Conservation (phyloP, 805 yeast genomes). For the Yarrowia keelungensis region DNA sequence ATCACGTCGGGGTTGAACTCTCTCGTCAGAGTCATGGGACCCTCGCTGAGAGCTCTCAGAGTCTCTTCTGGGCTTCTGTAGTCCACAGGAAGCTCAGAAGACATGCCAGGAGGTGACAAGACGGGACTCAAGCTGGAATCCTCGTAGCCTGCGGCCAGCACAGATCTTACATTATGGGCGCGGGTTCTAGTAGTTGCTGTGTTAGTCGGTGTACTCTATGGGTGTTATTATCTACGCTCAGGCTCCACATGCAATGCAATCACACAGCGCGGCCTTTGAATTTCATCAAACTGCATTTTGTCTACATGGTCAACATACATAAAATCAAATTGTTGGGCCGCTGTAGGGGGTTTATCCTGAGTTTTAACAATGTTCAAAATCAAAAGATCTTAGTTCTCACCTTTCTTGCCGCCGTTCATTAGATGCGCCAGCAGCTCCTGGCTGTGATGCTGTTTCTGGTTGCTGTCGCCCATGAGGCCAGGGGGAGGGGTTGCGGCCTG, state of each 20-base stretch:
- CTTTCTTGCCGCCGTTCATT: constrained; percentile 40
- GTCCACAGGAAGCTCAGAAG: not conserved
- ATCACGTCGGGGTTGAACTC: not conserved
- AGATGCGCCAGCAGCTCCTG: constrained; percentile 39
- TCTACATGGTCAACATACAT: constrained; percentile 40
- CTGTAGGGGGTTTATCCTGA: constrained; percentile 34
- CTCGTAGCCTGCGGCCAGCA: constrained; percentile 33
- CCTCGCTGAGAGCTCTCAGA: constrained; percentile 4
- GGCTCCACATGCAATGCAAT: constrained; percentile 19
- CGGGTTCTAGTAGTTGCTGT: not conserved
- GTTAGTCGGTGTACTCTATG: constrained; percentile 16
- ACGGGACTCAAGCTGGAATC: not conserved
- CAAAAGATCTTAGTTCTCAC: constrained; percentile 33
- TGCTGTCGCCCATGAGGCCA: constrained; percentile 31
- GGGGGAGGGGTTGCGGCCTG: constrained; percentile 39
- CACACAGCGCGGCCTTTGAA: constrained; percentile 30
- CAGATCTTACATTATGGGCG: constrained; percentile 8
- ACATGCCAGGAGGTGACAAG: not conserved
- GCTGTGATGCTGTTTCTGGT: constrained; percentile 37
- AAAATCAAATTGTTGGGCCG: constrained; percentile 39
- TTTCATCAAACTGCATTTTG: constrained; percentile 35
- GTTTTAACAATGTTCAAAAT: constrained; percentile 35
- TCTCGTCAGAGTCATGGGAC: constrained; percentile 16
- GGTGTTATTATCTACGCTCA: constrained; percentile 17
- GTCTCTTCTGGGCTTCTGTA: constrained; percentile 13